A percentile compares a stretch with the other conserved stretches of the same genome.
phyloP scores from a whole-genome alignment of 306 rosid species.

The Astragalus membranaceus region DNA sequence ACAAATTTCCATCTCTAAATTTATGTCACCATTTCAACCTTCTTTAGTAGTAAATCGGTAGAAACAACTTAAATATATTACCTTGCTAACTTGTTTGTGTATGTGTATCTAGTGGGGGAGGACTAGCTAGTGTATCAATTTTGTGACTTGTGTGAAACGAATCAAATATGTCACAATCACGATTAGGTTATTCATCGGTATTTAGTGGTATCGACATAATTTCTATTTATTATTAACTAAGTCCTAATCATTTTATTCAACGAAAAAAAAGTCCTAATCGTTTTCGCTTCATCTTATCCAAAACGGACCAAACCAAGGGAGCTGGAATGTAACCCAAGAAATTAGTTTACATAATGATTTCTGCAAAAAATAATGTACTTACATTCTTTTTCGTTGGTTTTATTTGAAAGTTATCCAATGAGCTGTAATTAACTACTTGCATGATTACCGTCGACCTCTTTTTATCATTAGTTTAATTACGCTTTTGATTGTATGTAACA shows the following conservation, averaged over 20 bases:
- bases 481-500: too few relatives aligned
- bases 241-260: slow-evolving; percentile 13
- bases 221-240: not conserved
- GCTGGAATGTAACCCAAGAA: not conserved
- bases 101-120: slow-evolving; percentile 12
- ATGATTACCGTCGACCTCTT: not conserved
- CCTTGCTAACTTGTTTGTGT: not conserved
- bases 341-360: not conserved
- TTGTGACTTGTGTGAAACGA: slow-evolving; percentile 34
- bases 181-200: not conserved
- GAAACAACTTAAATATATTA: too few relatives aligned
- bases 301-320: not conserved
- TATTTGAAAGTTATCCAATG: not conserved
- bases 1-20: too few relatives aligned
- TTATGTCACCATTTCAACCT: too few relatives aligned
- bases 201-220: slow-evolving; percentile 8
- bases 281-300: slow-evolving; percentile 21
- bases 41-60: too few relatives aligned
- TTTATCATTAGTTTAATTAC: not conserved
- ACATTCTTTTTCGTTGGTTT: not conserved
- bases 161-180: slow-evolving; percentile 29
- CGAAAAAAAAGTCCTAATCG: slow-evolving; percentile 4
- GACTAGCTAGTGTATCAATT: not conserved
- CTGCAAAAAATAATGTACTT: not conserved
- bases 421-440: not conserved